Conservation (phyloP, 2,329 filamentous ascomycete genomes). For the Alternaria novae-zelandiae region DNA sequence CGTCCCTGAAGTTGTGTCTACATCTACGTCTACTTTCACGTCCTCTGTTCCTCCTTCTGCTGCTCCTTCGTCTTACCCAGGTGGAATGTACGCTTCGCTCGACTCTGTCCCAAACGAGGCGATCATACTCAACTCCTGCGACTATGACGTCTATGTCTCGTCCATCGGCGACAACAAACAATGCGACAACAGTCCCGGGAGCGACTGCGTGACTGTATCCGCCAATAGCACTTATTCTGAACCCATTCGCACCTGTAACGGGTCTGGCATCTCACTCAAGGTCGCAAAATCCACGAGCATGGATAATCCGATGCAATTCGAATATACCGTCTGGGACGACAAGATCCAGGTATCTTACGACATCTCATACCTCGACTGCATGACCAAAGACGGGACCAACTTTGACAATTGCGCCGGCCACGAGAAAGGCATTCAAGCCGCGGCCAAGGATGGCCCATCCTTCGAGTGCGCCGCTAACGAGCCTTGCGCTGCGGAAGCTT, state of each 20-base stretch:
- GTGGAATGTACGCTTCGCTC: conserved; percentile 10
- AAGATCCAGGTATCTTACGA: conserved; percentile 17
- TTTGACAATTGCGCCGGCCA: conserved; percentile 16
- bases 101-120: conserved; percentile 6
- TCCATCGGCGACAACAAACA: conserved; percentile 14
- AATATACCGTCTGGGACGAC: conserved; percentile 18
- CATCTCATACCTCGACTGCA: conserved; percentile 22
- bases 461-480: conserved; percentile 12
- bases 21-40: neutral
- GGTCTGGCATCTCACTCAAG: conserved; percentile 19
- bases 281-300: neutral
- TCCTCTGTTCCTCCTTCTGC: neutral
- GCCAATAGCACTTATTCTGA: conserved; percentile 15
- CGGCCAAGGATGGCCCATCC: neutral
- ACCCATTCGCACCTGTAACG: conserved; percentile 5
- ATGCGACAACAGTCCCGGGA: neutral
- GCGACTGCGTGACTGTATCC: neutral
- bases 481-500: conserved; percentile 16
- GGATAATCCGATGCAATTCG: conserved; percentile 17
- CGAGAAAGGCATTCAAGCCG: conserved; percentile 21
- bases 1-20: neutral
- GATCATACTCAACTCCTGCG: conserved; percentile 25
- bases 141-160: conserved; percentile 21
- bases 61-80: neutral
- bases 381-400: conserved; percentile 13